phyloP scores from a whole-genome alignment of 2,329 filamentous ascomycete species.

The Davidsoniella australis region DNA sequence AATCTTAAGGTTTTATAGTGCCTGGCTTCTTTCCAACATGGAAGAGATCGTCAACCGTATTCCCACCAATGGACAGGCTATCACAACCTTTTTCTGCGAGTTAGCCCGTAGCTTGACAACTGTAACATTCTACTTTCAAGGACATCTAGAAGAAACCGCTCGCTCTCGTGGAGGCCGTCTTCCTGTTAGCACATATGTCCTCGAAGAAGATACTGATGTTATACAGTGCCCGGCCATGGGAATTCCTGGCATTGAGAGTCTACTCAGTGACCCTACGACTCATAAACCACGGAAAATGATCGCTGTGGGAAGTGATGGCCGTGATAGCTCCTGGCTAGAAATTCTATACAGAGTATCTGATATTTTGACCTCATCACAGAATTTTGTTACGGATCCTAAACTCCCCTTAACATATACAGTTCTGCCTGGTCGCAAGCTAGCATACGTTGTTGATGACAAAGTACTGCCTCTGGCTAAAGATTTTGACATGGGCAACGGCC shows the following conservation, averaged over 20 bases:
- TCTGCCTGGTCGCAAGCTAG: conserved; percentile 3
- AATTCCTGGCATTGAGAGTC: background rate
- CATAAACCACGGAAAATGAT: background rate
- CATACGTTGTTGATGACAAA: conserved; percentile 11
- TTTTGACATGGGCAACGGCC: conserved; percentile 4
- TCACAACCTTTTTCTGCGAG: conserved; percentile 10
- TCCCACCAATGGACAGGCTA: background rate
- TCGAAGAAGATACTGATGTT: conserved; percentile 12
- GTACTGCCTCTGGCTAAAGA: conserved; percentile 7
- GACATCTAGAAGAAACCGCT: conserved; percentile 7
- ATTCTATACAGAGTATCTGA: conserved; percentile 8
- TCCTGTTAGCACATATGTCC: conserved; percentile 10
- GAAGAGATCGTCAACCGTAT: conserved; percentile 5
- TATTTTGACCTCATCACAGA: conserved; percentile 8
- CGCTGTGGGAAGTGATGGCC: background rate
- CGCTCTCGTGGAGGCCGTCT: conserved; percentile 1
- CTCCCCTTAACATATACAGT: conserved; percentile 11
- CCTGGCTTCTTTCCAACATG: conserved; percentile 12
- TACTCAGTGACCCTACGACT: conserved; percentile 2
- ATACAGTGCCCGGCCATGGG: conserved; percentile 9
- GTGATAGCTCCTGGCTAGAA: conserved; percentile 8
- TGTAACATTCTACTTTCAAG: conserved; percentile 9
- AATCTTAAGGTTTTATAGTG: conserved; percentile 13
- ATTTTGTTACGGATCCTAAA: conserved; percentile 5
- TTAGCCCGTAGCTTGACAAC: conserved; percentile 12